phyloP scores from a whole-genome alignment of 768 basidiomycete species.

The Floccularia luteovirens region DNA sequence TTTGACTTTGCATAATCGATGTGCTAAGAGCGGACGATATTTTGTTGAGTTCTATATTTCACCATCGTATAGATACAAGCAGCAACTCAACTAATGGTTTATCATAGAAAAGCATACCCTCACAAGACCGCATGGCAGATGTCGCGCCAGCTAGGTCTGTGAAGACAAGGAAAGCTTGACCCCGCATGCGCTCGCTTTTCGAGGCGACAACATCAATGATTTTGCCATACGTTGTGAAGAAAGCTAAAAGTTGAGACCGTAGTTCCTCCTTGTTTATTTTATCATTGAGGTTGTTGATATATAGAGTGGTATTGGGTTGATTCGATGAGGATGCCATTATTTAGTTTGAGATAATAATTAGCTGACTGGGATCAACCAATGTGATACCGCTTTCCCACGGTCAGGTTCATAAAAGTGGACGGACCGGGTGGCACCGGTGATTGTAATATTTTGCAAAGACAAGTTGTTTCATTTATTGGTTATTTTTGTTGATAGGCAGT shows the following conservation, averaged over 20 bases:
- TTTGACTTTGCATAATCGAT: conserved; percentile 88
- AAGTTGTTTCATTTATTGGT: too few relatives aligned
- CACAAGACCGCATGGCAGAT: conserved; percentile 86
- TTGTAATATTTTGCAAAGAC: too few relatives aligned
- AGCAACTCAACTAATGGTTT: too few relatives aligned
- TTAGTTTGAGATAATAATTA: conserved; percentile 9
- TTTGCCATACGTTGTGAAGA: conserved; percentile 92
- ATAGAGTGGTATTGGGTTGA: conserved; percentile 84
- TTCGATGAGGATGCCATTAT: conserved; percentile 42
- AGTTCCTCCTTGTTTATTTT: conserved; percentile 91
- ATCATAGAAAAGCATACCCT: conserved; percentile 90
- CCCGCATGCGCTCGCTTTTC: conserved; percentile 79
- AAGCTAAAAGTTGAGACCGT: conserved; percentile 69
- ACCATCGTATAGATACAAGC: conserved; percentile 45
- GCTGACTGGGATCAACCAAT: too few relatives aligned
- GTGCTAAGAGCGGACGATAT: conserved; percentile 43
- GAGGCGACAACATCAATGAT: conserved; percentile 90
- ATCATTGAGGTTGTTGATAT: conserved; percentile 90
- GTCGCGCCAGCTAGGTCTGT: conserved; percentile 87
- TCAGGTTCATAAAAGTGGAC: too few relatives aligned
- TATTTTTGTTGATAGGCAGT: too few relatives aligned
- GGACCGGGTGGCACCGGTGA: too few relatives aligned
- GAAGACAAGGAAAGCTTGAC: conserved; percentile 96
- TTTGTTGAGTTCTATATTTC: too few relatives aligned
- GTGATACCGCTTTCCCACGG: too few relatives aligned